Evolutionary conservation across 2,329 filamentous ascomycete genomes (phyloP).

Genomic region (Sodiomyces alkalinus): DNA sequence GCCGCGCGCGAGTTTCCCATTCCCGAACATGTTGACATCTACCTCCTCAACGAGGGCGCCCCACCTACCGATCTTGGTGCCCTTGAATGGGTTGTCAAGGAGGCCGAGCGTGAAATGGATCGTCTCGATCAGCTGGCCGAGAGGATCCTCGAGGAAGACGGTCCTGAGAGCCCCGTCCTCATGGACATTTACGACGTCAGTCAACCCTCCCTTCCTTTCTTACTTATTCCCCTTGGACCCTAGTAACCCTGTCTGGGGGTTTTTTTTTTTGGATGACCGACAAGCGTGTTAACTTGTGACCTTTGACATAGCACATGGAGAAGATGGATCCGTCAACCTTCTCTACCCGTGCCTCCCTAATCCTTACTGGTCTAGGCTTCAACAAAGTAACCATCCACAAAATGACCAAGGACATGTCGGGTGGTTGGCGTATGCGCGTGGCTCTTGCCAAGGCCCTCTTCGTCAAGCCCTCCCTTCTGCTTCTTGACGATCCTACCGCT

Average conservation of each 20-base stretch:
- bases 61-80: slow-evolving; percentile 79
- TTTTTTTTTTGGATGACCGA: not conserved
- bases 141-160: slow-evolving; percentile 78
- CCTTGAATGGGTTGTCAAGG: slow-evolving; percentile 90
- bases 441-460: slow-evolving; percentile 95
- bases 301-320: slow-evolving; percentile 75
- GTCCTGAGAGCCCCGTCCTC: slow-evolving; percentile 77
- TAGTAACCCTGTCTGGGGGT: not conserved
- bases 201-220: slow-evolving; percentile 7
- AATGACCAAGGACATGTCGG: slow-evolving; percentile 99
- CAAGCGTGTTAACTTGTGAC: slow-evolving; percentile 3
- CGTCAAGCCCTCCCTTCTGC: slow-evolving; percentile 88
- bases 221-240: not conserved
- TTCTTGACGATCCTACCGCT: slow-evolving; percentile 95
- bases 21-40: slow-evolving; percentile 93
- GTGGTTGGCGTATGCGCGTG: slow-evolving; percentile 99
- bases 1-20: slow-evolving; percentile 88
- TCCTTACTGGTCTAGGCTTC: slow-evolving; percentile 96
- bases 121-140: slow-evolving; percentile 81
- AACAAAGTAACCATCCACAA: slow-evolving; percentile 97
- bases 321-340: slow-evolving; percentile 98
- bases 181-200: slow-evolving; percentile 92
- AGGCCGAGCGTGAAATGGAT: slow-evolving; percentile 87
- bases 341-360: slow-evolving; percentile 85
- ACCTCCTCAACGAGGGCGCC: slow-evolving; percentile 93